Percentiles rank a stretch among this genome's conserved stretches.
Conservation (phyloP, 352 stramenopile genomes). For the Stephanocyclus meneghinianus region DNA sequence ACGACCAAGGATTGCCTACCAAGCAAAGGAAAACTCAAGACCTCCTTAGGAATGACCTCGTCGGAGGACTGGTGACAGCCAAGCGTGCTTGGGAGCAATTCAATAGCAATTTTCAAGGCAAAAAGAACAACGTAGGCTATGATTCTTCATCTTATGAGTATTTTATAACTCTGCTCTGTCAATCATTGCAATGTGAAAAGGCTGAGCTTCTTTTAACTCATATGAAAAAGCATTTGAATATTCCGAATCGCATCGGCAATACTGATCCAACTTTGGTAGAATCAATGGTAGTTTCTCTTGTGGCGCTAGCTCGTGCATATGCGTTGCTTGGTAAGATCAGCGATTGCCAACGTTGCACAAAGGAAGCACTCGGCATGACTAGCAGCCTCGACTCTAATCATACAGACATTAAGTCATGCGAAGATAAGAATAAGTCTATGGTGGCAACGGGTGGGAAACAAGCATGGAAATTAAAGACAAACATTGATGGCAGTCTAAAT, state of each 20-base stretch:
- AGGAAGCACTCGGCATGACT: slow-evolving; percentile 38
- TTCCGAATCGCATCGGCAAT: slow-evolving; percentile 27
- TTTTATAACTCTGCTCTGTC: slow-evolving; percentile 69
- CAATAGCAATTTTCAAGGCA: slow-evolving; percentile 1
- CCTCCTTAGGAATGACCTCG: slow-evolving; percentile 24
- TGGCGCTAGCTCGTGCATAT: slow-evolving; percentile 57
- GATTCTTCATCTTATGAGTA: slow-evolving; percentile 82
- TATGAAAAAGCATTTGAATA: slow-evolving; percentile 54
- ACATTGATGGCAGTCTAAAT: slow-evolving; percentile 27
- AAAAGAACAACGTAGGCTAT: slow-evolving; percentile 2
- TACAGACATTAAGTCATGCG: slow-evolving; percentile 6
- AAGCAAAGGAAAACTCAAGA: background rate
- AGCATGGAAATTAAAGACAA: slow-evolving; percentile 42
- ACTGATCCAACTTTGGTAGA: slow-evolving; percentile 58
- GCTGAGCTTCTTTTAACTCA: slow-evolving; percentile 57
- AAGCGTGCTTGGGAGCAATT: slow-evolving; percentile 60
- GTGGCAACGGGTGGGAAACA: slow-evolving; percentile 45
- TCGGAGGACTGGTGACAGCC: slow-evolving; percentile 65
- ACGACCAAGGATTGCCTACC: slow-evolving; percentile 3
- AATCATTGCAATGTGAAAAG: slow-evolving; percentile 63
- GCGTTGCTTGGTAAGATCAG: slow-evolving; percentile 54
- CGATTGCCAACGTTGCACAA: slow-evolving; percentile 27
- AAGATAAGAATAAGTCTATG: slow-evolving; percentile 27
- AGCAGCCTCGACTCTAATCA: slow-evolving; percentile 11
- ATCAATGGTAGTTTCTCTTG: slow-evolving; percentile 58